Evolutionary conservation across 345 rosid genomes (phyloP).

Genomic region (Eucalyptus victrix): DNA sequence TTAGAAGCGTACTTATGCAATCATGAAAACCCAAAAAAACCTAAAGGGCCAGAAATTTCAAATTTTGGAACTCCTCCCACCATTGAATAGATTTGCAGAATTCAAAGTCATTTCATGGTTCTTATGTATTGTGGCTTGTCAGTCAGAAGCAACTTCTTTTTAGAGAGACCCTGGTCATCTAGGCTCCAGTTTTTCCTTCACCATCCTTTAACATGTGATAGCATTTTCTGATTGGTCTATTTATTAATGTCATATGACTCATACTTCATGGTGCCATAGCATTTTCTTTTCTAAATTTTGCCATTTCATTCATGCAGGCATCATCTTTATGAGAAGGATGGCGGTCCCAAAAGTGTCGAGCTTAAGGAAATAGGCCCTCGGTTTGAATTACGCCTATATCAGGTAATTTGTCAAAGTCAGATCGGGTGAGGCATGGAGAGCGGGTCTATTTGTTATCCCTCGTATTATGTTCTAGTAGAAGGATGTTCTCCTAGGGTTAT

Average conservation of each 20-base stretch:
- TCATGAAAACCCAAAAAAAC: neutral
- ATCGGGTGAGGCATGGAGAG: neutral
- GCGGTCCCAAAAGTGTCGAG: conserved; percentile 71
- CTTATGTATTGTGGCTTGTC: neutral
- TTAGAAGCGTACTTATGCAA: neutral
- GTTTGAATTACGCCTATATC: conserved; percentile 78
- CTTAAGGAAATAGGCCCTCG: conserved; percentile 89
- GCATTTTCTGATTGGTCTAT: neutral
- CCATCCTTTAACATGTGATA: neutral
- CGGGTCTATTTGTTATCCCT: neutral
- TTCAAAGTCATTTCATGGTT: neutral
- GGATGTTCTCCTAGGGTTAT: neutral
- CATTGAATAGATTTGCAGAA: neutral
- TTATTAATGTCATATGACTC: neutral
- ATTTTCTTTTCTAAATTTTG: neutral
- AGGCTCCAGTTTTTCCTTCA: neutral
- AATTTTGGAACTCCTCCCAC: neutral
- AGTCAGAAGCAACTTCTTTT: neutral
- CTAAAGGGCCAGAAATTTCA: neutral
- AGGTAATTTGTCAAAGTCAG: conserved; percentile 24
- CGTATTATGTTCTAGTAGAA: neutral
- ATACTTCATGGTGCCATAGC: neutral
- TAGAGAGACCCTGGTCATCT: neutral
- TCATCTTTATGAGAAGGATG: conserved; percentile 64
- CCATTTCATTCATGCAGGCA: conserved; percentile 27